phyloP scores from a whole-genome alignment of 169 alveolate species.

The Cryptosporidium sp. region DNA sequence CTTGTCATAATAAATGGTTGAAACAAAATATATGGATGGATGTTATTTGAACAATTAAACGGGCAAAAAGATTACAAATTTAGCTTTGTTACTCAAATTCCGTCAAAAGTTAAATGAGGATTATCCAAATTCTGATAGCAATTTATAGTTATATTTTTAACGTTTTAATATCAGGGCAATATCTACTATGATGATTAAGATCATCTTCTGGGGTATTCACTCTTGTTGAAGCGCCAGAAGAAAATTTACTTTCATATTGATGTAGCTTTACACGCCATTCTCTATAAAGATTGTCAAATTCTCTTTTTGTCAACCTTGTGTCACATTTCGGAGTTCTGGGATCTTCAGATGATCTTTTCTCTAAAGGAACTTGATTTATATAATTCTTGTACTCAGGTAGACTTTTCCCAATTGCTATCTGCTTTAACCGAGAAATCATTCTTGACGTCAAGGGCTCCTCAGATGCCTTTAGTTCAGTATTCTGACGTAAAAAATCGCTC shows the following conservation, averaged over 20 bases:
- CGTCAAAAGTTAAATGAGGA: not conserved
- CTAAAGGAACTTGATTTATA: constrained; percentile 78
- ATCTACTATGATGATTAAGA: not conserved
- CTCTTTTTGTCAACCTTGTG: constrained; percentile 77
- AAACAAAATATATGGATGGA: not conserved
- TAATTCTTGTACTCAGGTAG: constrained; percentile 81
- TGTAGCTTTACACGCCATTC: constrained; percentile 82
- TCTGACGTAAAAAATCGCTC: not conserved
- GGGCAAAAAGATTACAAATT: too few species aligned
- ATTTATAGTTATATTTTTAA: constrained; percentile 2
- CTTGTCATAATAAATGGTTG: not conserved
- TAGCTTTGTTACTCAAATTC: not conserved
- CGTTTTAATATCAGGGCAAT: not conserved
- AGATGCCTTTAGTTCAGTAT: not conserved
- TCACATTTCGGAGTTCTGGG: constrained; percentile 82
- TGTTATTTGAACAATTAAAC: not conserved
- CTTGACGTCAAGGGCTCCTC: constrained; percentile 75
- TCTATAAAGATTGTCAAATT: constrained; percentile 79
- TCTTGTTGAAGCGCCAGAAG: constrained; percentile 74
- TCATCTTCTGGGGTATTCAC: constrained; percentile 22
- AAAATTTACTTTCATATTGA: constrained; percentile 75
- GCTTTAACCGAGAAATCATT: constrained; percentile 79
- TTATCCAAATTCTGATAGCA: not conserved
- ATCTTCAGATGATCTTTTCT: constrained; percentile 77
- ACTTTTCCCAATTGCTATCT: constrained; percentile 83